Evolutionary conservation across 441 rosid genomes (phyloP).

Genomic region (Iberis amara): DNA sequence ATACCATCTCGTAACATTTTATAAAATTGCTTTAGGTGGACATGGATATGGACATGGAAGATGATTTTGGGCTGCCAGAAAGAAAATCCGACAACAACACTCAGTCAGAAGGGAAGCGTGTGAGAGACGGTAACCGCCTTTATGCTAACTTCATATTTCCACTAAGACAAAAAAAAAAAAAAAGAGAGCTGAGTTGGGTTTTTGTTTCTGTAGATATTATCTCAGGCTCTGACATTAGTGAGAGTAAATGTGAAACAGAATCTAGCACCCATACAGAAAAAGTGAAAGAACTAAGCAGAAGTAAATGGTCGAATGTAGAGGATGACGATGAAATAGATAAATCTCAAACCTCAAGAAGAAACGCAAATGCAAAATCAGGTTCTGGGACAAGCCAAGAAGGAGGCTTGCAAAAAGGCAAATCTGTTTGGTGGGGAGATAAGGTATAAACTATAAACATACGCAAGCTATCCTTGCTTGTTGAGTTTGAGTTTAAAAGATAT

Average conservation of each 20-base stretch:
- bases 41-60: slow-evolving; percentile 97
- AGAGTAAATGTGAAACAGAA: slow-evolving; percentile 48
- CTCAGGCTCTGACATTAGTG: slow-evolving; percentile 35
- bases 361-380: slow-evolving; percentile 39
- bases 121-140: slow-evolving; percentile 39
- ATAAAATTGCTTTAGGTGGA: slow-evolving; percentile 52
- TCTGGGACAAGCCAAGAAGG: slow-evolving; percentile 49
- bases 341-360: slow-evolving; percentile 31
- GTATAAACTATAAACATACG: slow-evolving; percentile 36
- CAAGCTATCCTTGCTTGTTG: not conserved
- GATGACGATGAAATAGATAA: slow-evolving; percentile 50
- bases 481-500: not conserved
- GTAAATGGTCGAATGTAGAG: slow-evolving; percentile 81
- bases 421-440: slow-evolving; percentile 88
- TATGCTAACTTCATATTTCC: not conserved
- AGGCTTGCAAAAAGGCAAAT: slow-evolving; percentile 47
- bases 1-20: slow-evolving; percentile 2
- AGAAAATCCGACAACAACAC: slow-evolving; percentile 34
- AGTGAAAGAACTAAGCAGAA: slow-evolving; percentile 62
- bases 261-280: slow-evolving; percentile 34
- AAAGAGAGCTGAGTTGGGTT: not conserved
- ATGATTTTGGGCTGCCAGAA: slow-evolving; percentile 48
- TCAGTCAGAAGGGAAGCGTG: slow-evolving; percentile 31
- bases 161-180: slow-evolving; percentile 1
- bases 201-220: not conserved